Percentiles rank a stretch among this genome's conserved stretches.
Conservation (phyloP, 2,329 filamentous ascomycete genomes). For the Trichoderma sp. region DNA sequence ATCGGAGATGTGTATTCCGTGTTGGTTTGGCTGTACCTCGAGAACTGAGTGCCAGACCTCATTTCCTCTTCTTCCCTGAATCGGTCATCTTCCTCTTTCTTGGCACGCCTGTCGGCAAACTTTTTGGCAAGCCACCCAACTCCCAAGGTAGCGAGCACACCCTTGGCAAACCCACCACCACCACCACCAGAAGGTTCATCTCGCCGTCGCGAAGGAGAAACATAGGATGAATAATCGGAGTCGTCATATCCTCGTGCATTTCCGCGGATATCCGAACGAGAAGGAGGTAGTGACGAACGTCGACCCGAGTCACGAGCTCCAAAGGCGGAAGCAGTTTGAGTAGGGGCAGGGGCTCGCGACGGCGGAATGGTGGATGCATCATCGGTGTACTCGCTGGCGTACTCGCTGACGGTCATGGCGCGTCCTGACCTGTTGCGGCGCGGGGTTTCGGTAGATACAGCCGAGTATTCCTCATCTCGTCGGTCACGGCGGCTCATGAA, state of each 20-base stretch:
- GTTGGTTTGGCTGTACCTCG: constrained; percentile 68
- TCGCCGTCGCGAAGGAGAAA: constrained; percentile 58
- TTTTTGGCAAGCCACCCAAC: constrained; percentile 67
- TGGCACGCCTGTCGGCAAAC: constrained; percentile 54
- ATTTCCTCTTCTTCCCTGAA: constrained; percentile 49
- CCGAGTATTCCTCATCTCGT: constrained; percentile 60
- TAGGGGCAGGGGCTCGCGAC: constrained; percentile 42
- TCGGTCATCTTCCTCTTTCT: constrained; percentile 49
- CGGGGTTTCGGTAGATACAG: constrained; percentile 60
- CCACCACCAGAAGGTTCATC: constrained; percentile 45
- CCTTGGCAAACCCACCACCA: constrained; percentile 53
- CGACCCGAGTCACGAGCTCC: constrained; percentile 30
- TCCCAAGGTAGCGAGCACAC: constrained; percentile 59
- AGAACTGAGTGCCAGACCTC: constrained; percentile 59
- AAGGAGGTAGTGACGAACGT: constrained; percentile 47
- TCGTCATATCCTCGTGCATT: constrained; percentile 40
- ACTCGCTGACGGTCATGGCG: constrained; percentile 46
- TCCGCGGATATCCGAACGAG: constrained; percentile 44
- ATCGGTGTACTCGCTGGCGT: constrained; percentile 48
- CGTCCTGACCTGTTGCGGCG: constrained; percentile 44
- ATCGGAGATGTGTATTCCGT: constrained; percentile 59
- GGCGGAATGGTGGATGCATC: constrained; percentile 46
- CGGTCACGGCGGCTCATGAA: constrained; percentile 53
- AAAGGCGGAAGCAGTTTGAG: constrained; percentile 48
- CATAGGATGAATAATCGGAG: constrained; percentile 59